Conservation (phyloP, 225 moss, liverwort and hornwort genomes). For the Pseudoscleropodium purum region DNA sequence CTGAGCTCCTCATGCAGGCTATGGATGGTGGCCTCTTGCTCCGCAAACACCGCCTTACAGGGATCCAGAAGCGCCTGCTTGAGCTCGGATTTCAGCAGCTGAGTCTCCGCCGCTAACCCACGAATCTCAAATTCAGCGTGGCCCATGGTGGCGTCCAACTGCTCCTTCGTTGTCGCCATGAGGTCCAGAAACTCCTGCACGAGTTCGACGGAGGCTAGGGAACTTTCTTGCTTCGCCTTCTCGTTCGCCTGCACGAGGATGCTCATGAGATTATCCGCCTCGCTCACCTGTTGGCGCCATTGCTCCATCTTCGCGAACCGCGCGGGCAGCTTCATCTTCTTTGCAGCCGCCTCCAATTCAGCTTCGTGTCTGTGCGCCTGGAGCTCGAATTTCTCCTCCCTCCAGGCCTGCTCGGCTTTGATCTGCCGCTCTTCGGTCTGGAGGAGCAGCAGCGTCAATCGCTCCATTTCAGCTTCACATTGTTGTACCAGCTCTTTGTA, state of each 20-base stretch:
- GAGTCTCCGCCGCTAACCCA: constrained; percentile 9
- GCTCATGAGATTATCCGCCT: constrained; percentile 60
- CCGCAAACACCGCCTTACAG: constrained; percentile 15
- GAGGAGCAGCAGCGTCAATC: constrained; percentile 35
- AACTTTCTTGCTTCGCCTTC: constrained; percentile 38
- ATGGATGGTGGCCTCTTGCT: constrained; percentile 19
- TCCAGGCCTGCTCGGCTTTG: constrained; percentile 29
- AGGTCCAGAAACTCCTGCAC: constrained; percentile 14
- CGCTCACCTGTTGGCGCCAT: constrained; percentile 28
- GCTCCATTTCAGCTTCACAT: constrained; percentile 40
- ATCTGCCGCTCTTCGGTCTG: constrained; percentile 28
- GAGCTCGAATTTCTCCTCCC: constrained; percentile 25
- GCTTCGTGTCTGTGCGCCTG: constrained; percentile 17
- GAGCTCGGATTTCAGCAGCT: constrained; percentile 20
- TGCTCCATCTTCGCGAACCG: constrained; percentile 20
- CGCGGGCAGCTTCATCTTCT: constrained; percentile 21
- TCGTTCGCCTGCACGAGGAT: constrained; percentile 69
- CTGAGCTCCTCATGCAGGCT: constrained; percentile 18
- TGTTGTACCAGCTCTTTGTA: constrained; percentile 10
- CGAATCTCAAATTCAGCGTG: constrained; percentile 28
- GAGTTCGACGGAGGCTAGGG: neutral
- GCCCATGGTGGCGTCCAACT: constrained; percentile 30
- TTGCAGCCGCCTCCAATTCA: constrained; percentile 15
- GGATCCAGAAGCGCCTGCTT: constrained; percentile 3
- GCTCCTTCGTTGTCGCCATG: constrained; percentile 16